Conservation (phyloP, 176 grass and related monocot species). For the Microstegium vimineum region DNA sequence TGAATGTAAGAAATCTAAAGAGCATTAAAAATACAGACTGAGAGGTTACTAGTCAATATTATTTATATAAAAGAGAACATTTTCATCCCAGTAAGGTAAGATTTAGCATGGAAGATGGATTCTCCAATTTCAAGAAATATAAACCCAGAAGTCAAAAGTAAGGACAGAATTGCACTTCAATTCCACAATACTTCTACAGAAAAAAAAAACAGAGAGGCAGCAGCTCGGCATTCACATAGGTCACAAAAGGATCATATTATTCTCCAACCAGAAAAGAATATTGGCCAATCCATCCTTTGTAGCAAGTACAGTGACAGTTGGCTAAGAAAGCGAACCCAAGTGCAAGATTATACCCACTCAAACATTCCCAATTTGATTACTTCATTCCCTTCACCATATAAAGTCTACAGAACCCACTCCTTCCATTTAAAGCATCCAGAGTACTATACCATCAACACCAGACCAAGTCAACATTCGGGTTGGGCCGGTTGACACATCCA, state of each 20-base stretch:
- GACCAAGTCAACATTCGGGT: background rate
- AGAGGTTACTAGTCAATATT: background rate
- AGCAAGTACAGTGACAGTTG: background rate
- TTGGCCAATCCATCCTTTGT: background rate
- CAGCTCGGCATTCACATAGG: background rate
- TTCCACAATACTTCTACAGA: background rate
- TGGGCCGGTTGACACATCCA: background rate
- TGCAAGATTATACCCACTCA: background rate
- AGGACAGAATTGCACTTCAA: background rate
- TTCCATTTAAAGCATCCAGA: background rate
- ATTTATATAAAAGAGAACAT: background rate
- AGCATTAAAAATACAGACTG: background rate
- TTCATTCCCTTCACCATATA: background rate
- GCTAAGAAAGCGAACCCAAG: background rate
- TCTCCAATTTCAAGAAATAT: background rate
- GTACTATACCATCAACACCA: background rate
- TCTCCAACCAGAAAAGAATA: background rate
- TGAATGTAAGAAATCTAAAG: background rate
- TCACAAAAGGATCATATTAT: background rate
- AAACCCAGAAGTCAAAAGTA: background rate
- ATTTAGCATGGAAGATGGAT: background rate
- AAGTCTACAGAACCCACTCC: background rate
- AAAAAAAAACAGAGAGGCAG: background rate
- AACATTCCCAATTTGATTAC: background rate
- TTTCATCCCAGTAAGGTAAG: background rate